Base-by-base conservation (phyloP, 805 yeast genomes). In the Candida jianshihensis region DNA sequence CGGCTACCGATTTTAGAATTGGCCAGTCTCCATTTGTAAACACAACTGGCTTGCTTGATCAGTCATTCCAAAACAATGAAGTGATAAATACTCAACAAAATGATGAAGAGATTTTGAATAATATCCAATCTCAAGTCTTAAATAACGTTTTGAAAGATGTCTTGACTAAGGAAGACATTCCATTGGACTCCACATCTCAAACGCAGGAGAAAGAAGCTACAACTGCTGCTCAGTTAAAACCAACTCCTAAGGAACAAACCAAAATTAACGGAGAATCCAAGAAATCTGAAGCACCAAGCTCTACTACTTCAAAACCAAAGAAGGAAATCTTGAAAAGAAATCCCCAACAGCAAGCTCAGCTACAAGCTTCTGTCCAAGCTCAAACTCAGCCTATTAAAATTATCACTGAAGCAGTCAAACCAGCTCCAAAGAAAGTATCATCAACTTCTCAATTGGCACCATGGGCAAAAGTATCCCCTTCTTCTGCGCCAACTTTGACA, bases 381-480 rank as follows among this genome's bases (percentile, higher is more conserved):
- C 31, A 18, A 29, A 10, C 27, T 11, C 33, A 25, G 25, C 14
- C 36, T 8, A 11, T 8, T 16, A 19, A 17, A 21, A 26, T 19
- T 16, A 36, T 35, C 17, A 27, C 44, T 15, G 33, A 31, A 26
- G 19, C 40, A n/a, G n/a, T n/a, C 14, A 26, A 39, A 14, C 21
- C 35, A n/a, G 41, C 39, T 32, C n/a, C 42, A 18, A 37, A 37
- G 25, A 19, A 42, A 18, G 31, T 28, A 16, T 21, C 26, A 19
- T 9, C 30, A 14, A 27, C 30, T 15, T 29, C 47, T 11, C 44
- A 46, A 31, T 51, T 65, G 21, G 80, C 80, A 5, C 80, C 81
- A 30, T 75, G 80, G 80, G 79, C 79, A n/a, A 48, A 53, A 17
- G 40, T 49, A 6, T 41, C 49, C 30, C 37, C 46, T 13, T 43